A percentile compares a stretch with the other conserved stretches of the same genome.
phyloP scores from a whole-genome alignment of 2,329 filamentous ascomycete genomes.

The Phaeosphaeria sp. region DNA sequence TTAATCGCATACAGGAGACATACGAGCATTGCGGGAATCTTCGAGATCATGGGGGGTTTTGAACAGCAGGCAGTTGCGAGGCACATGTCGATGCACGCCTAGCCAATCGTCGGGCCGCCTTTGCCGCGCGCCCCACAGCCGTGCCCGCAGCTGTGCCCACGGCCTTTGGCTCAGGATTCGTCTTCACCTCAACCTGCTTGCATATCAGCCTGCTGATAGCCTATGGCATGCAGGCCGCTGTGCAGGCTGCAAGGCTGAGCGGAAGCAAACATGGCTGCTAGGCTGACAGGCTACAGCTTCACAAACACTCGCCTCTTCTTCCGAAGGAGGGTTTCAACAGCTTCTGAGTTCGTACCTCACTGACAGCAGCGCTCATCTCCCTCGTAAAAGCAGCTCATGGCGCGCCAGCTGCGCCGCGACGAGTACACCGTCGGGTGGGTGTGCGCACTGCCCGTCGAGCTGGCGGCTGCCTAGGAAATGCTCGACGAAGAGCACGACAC shows the following conservation, averaged over 20 bases:
- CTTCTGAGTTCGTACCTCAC: no score
- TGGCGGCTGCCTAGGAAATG: conserved; percentile 15
- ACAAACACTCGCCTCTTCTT: no score
- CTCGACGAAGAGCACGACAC: conserved; percentile 21
- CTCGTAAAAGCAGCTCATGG: background rate
- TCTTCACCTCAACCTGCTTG: background rate
- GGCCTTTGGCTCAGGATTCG: background rate
- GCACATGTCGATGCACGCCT: background rate
- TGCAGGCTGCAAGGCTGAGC: background rate
- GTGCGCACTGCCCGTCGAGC: conserved; percentile 42
- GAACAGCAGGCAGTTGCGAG: no score
- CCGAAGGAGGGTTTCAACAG: no score
- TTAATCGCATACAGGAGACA: background rate
- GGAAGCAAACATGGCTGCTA: background rate
- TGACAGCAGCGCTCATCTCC: no score
- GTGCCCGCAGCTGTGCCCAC: no score
- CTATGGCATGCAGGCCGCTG: background rate
- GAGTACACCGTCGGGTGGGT: conserved; percentile 45
- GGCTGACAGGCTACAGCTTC: no score
- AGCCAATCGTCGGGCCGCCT: background rate
- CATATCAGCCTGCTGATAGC: background rate
- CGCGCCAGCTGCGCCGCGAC: conserved; percentile 1
- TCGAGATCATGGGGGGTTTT: no score
- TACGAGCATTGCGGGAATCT: no score
- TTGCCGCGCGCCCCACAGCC: background rate